phyloP scores from a whole-genome alignment of 73 alveolate species.

The Tetrahymena thermophila region DNA sequence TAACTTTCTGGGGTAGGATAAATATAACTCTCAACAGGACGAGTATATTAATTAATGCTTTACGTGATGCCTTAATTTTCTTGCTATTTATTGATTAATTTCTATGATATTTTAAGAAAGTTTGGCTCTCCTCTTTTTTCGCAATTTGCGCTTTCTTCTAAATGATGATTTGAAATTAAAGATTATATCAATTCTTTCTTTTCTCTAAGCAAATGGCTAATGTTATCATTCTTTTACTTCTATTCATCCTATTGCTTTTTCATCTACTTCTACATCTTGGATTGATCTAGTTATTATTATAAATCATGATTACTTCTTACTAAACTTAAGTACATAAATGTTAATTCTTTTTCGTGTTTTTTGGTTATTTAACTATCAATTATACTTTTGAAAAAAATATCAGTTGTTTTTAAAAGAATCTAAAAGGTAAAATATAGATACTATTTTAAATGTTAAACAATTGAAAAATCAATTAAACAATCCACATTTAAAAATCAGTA shows the following conservation, averaged over 20 bases:
- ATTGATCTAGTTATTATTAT: not conserved
- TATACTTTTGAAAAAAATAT: not conserved
- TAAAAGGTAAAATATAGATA: not conserved
- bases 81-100: not conserved
- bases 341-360: no score
- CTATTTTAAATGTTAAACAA: not conserved
- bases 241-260: not conserved
- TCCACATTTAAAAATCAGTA: not conserved
- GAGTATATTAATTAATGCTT: not conserved
- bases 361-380: not conserved
- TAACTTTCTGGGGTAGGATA: not conserved
- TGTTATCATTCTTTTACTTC: not conserved
- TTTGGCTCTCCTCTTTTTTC: not conserved
- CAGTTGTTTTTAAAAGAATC: not conserved
- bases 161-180: not conserved
- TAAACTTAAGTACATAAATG: not conserved
- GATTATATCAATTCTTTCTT: not conserved
- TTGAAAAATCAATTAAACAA: not conserved
- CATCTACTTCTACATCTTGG: not conserved
- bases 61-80: not conserved
- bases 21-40: not conserved
- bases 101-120: not conserved
- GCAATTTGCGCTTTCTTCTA: not conserved
- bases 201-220: not conserved
- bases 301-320: not conserved